Base-by-base conservation (phyloP, 2,329 filamentous ascomycete species). In the Botrytis fabae region DNA sequence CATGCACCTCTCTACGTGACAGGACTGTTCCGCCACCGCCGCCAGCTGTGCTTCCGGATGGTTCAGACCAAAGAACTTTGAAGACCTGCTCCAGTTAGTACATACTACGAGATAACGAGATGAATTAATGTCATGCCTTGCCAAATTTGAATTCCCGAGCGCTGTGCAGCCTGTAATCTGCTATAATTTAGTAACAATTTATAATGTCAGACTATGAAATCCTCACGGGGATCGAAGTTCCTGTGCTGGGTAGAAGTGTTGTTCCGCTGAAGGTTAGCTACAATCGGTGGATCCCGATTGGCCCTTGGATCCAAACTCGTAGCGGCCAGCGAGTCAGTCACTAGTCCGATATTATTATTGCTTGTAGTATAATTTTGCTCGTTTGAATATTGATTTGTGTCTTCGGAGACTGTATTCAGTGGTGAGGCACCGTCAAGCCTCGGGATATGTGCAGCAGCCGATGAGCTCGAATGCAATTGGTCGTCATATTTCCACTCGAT, bases 41-140 rank as follows among this genome's bases (percentile, higher is more conserved):
- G 32, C n/a, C 5, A 22, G 42, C 51, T 25, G 16, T 57, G 14
- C 66, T 51, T 18, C 48, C 48, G 1, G 48, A 4, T 6, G 66
- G 66, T 5, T 60, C 66, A 60, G 66, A 59, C 66, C 66, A 69
- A 35, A 69, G 66, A 18, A 60, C 51, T 35, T 69, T 69, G 7
- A 69, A 69, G 51, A 69, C n/a, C 66, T 69, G 22, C 8, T 60
- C 18, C n/a, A 38, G 22, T 69, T 60, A 69, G 9, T 57, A 14
- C n/a, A 18, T 20, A 1, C 4, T 10, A 25, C 14, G 12, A 38
- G 2, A 32, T 1, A 8, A 4, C 14, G 35, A 14, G 28, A 28
- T 18, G 10, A 25, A 35, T 28, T 4, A 35, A 42, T 60, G 6
- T 25, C 66, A 9, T 60, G 18, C 66, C 22, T 22, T 69, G 8